These are phyloP conservation scores for Podospora pseudopauciseta DNA, from an alignment of 495 filamentous ascomycete species.

Conservation along the genomic window DNA sequence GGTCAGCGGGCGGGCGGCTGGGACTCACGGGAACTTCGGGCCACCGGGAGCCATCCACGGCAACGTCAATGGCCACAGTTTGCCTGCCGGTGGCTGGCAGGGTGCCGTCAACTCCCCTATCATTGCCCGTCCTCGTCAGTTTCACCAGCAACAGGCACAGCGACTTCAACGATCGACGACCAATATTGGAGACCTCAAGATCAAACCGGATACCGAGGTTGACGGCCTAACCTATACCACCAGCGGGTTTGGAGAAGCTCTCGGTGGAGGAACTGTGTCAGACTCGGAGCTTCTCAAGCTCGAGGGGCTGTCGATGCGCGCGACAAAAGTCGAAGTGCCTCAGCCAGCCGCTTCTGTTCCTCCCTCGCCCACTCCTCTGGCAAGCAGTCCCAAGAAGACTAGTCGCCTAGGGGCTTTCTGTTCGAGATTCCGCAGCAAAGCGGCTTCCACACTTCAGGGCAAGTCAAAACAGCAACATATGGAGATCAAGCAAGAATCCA, in stretches of 20 bases:
- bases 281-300: conserved; percentile 47
- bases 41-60: not conserved
- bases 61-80: not conserved
- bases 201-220: conserved; percentile 9
- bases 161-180: conserved; percentile 10
- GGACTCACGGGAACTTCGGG: not conserved
- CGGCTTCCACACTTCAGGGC: conserved; percentile 20
- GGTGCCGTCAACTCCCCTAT: not conserved
- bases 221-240: conserved; percentile 11
- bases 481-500: conserved; percentile 1
- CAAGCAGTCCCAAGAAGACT: conserved; percentile 26
- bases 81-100: conserved; percentile 1
- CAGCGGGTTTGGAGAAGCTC: conserved; percentile 12
- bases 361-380: conserved; percentile 25
- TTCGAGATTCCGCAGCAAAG: conserved; percentile 32
- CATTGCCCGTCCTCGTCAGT: not conserved
- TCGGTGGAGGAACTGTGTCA: conserved; percentile 40
- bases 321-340: conserved; percentile 31
- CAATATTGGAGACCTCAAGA: not conserved
- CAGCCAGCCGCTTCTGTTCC: conserved; percentile 28
- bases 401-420: conserved; percentile 29
- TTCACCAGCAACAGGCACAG: conserved; percentile 6
- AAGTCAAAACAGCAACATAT: conserved; percentile 18
- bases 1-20: too few relatives aligned
- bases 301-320: conserved; percentile 44